Conservation (phyloP, 2,329 filamentous ascomycete genomes). For the Amauroascus verrucosus region DNA sequence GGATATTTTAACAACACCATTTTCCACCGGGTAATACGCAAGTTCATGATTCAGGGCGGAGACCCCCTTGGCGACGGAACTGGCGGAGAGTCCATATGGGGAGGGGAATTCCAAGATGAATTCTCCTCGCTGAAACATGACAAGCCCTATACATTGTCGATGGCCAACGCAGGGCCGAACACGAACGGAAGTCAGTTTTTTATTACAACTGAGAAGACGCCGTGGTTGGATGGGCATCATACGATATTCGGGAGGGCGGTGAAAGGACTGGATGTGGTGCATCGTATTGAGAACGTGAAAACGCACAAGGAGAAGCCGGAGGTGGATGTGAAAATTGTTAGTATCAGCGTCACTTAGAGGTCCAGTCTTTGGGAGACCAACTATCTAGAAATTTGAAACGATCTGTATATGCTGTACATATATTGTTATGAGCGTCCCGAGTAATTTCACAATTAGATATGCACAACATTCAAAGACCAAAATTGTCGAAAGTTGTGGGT, state of each 20-base stretch:
- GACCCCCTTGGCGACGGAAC: conserved; percentile 83
- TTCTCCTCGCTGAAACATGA: conserved; percentile 87
- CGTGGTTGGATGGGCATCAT: conserved; percentile 93
- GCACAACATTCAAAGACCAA: too few species aligned
- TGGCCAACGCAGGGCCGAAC: conserved; percentile 93
- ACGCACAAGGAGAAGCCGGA: conserved; percentile 88
- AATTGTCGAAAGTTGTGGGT: too few species aligned
- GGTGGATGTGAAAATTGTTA: conserved; percentile 95
- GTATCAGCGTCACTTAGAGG: conserved; percentile 45
- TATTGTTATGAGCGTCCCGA: too few species aligned
- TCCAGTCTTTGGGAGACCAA: not conserved
- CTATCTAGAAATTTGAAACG: not conserved
- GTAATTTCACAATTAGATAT: not conserved
- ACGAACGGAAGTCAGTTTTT: conserved; percentile 98
- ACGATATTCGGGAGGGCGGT: conserved; percentile 90
- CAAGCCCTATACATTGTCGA: conserved; percentile 90
- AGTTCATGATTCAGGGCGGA: conserved; percentile 91
- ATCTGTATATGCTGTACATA: too few species aligned
- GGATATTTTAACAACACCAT: conserved; percentile 97
- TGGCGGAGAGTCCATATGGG: conserved; percentile 86
- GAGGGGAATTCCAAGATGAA: conserved; percentile 84
- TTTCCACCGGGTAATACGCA: conserved; percentile 92
- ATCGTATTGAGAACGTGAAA: conserved; percentile 85
- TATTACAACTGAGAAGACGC: conserved; percentile 93
- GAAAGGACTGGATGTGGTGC: conserved; percentile 84